These are phyloP conservation scores for Ambrosiella cleistominuta DNA, from an alignment of 2,329 filamentous ascomycete genomes.

Conservation along the genomic window DNA sequence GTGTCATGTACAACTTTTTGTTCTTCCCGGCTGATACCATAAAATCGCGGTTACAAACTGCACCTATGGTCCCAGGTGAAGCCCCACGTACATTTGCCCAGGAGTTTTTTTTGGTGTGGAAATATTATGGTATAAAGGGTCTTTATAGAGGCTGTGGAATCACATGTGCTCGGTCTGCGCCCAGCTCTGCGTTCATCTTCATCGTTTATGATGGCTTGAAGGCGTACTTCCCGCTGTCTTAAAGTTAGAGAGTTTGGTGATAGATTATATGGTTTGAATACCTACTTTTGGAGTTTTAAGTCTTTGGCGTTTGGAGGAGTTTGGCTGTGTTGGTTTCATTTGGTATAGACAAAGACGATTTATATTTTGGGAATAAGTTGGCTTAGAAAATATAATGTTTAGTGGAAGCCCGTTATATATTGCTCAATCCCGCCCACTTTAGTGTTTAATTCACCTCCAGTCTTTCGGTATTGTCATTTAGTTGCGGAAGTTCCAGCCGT, in stretches of 20 bases:
- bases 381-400: background rate
- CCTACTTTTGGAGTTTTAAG: slow-evolving; percentile 1
- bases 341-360: background rate
- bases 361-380: background rate
- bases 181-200: slow-evolving; percentile 96
- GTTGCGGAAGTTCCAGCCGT: slow-evolving; percentile 43
- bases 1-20: slow-evolving; percentile 88
- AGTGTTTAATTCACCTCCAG: background rate
- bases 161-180: slow-evolving; percentile 70
- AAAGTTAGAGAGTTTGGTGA: slow-evolving; percentile 7
- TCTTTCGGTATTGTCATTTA: background rate
- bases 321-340: background rate
- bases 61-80: slow-evolving; percentile 42
- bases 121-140: slow-evolving; percentile 61
- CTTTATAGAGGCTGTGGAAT: slow-evolving; percentile 92
- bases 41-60: slow-evolving; percentile 92
- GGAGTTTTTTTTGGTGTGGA: slow-evolving; percentile 61
- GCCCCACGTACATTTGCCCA: slow-evolving; percentile 50
- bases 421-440: background rate
- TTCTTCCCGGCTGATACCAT: slow-evolving; percentile 97
- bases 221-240: slow-evolving; percentile 39
- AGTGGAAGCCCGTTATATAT: background rate
- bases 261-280: slow-evolving; percentile 14
- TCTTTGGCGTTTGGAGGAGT: slow-evolving; percentile 4
- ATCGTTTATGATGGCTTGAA: slow-evolving; percentile 84